Base-by-base conservation (phyloP, 805 yeast species). In the Cyberlindnera veronae region DNA sequence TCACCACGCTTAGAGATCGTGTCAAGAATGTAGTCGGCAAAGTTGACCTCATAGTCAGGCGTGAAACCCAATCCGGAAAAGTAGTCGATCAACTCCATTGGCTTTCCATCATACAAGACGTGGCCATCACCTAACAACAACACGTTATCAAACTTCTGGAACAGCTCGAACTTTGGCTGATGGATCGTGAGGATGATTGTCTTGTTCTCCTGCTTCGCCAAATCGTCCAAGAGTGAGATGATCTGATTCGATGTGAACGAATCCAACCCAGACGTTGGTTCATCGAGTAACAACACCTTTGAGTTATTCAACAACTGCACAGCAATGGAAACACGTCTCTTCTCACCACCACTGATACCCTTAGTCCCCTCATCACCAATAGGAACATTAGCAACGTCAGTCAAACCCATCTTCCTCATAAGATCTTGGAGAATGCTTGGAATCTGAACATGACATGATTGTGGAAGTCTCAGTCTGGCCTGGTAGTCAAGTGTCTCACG, bases 181-280 rank as follows among this genome's bases (percentile, higher is more conserved):
- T 87, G 95, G 37, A 88, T 84, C 0, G 95, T 86, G 39, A 81
- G 59, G 18, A 87, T 73, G 8, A 88, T 71, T 0, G 95, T 84
- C 11, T 80, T 77, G 6, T 81, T 77, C 22, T 70, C 73, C n/a
- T 61, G 55, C 3, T 46, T 54, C 2, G 88, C 76, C 27, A 88
- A 60, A 3, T 68, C 67, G 36, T 76, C 67, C 42, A 87, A 65
- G 29, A 87, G 74, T 22, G 70, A 66, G 29, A 88, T 58, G 26
- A 87, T 82, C 3, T 85, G 74, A 1, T 76, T 70, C 0, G 95
- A 84, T 0, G 93, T 85, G 42, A 84, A 77, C 11, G 90, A 77
- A 55, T 88, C 96, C 19, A 88, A 68, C 0, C 96, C 96, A 5
- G 95, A 84, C 0, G 95, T 88, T 3, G 96, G 95, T 55, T 88